Evolutionary conservation across 805 yeast species (phyloP).

Genomic region (Diddensiella transvaalensis): DNA sequence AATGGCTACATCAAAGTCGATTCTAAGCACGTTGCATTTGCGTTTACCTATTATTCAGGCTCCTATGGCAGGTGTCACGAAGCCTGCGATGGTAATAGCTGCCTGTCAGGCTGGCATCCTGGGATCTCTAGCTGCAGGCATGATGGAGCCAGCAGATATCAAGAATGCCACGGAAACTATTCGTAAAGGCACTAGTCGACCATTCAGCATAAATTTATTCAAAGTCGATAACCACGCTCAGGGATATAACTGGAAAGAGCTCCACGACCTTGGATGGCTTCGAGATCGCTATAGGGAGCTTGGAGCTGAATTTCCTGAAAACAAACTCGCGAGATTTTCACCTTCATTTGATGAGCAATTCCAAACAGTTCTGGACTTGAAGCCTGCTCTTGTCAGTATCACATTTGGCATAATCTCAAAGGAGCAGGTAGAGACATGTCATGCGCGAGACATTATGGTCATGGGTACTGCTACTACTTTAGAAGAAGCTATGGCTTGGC

Average conservation of each 20-base stretch:
- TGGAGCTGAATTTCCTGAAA: conserved; percentile 2
- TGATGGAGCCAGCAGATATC: conserved; percentile 21
- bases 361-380: conserved; percentile 19
- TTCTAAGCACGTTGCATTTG: conserved; percentile 1
- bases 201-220: conserved; percentile 27
- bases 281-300: conserved; percentile 9
- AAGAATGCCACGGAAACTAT: conserved; percentile 15
- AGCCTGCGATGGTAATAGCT: conserved; percentile 42
- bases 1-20: no score
- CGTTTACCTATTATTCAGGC: conserved; percentile 42
- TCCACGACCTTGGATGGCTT: conserved; percentile 13
- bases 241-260: not conserved
- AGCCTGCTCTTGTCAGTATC: conserved; percentile 49
- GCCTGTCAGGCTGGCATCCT: conserved; percentile 45
- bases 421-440: conserved; percentile 35
- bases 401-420: conserved; percentile 49
- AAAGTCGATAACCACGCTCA: conserved; percentile 6
- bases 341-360: conserved; percentile 22
- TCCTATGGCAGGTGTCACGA: conserved; percentile 59
- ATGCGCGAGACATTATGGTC: conserved; percentile 39
- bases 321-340: not conserved
- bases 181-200: conserved; percentile 7
- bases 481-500: conserved; percentile 39
- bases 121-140: conserved; percentile 47
- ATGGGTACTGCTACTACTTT: conserved; percentile 48